phyloP scores from a whole-genome alignment of 345 rosid species.

The Eucalyptus cloeziana region DNA sequence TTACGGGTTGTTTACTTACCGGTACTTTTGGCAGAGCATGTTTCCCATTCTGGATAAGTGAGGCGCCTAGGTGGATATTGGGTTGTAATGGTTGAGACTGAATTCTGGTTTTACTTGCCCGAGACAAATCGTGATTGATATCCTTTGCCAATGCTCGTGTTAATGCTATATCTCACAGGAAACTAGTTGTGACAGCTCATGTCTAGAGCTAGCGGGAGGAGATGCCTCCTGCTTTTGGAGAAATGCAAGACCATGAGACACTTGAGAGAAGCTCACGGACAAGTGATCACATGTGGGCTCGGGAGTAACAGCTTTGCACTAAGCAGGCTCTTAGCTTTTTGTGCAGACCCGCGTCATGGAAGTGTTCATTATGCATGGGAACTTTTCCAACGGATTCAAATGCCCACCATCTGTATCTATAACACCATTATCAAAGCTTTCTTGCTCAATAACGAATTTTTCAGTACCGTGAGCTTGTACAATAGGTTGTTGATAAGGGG shows the following conservation, averaged over 20 bases:
- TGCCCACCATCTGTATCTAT: constrained; percentile 34
- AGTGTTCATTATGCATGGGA: constrained; percentile 16
- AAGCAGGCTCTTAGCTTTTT: constrained; percentile 36
- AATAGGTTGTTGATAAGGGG: constrained; percentile 5
- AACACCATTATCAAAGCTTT: constrained; percentile 42
- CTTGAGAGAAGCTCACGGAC: constrained; percentile 31
- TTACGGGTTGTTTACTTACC: background rate
- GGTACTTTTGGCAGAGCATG: background rate
- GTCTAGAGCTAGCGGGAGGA: constrained; percentile 1
- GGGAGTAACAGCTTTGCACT: constrained; percentile 17
- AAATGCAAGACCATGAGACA: constrained; percentile 35
- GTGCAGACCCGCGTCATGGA: constrained; percentile 14
- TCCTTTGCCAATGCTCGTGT: background rate
- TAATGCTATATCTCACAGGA: background rate
- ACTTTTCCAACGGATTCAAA: constrained; percentile 24
- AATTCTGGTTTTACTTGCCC: background rate
- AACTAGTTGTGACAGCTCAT: background rate
- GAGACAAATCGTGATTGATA: background rate
- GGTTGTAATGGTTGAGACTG: background rate
- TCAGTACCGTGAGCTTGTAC: constrained; percentile 2
- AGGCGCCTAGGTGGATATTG: background rate
- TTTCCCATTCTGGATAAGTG: background rate
- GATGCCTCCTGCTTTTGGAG: constrained; percentile 25
- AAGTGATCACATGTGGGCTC: constrained; percentile 23
- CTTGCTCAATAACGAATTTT: constrained; percentile 7